Evolutionary conservation across 2,329 filamentous ascomycete species (phyloP), one percentile per base, ranked within the genome.

Genomic region (Neurospora sp.): DNA sequence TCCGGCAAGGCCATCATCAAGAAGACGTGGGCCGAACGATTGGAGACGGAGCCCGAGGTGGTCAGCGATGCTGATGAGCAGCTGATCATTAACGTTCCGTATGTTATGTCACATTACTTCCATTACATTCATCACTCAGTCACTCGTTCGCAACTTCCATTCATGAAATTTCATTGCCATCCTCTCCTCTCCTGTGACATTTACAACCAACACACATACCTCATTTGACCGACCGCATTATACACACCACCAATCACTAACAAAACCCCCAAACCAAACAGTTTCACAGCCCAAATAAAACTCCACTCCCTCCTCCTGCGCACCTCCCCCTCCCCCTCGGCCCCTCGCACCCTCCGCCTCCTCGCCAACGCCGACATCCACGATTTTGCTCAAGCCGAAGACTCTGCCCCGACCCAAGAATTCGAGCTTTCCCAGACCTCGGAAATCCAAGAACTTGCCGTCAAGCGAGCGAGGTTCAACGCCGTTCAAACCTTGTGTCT

Each of bases 241-340:
- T 19, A 38, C 67, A 33, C 62, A 66, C n/a, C 3, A 4, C 40
- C 13, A 42, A 7, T 58, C 15, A 38, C 38, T 66, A 43, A 69
- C 66, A 43, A 9, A n/a, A 13, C 1, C 67, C 4, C 1, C 10
- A 13, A 39, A 36, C 33, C 1, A 62, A 39, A 38, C 69, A 73
- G 93, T 1, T 99, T 99, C 82, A 94, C 93, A 1, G 94, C 92
- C 67, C 94, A 97, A 80, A 89, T 97, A 71, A 97, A 96, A 77
- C 89, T 99, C 0, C 94, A 98, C 82, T 90, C 92, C 36, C 89
- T 99, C 77, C 86, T 97, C 33, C 82, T 99, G 71, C 93, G 95
- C 78, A 92, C 93, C 2, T 93, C 92, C 1, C 84, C 88, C 58
- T 88, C 89, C 8, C 78, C 83, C 69, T 88, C 86, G 33, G 93